These are phyloP conservation scores for Omphalotus guepiniiformis DNA, from an alignment of 768 basidiomycete genomes.

Conservation along the genomic window DNA sequence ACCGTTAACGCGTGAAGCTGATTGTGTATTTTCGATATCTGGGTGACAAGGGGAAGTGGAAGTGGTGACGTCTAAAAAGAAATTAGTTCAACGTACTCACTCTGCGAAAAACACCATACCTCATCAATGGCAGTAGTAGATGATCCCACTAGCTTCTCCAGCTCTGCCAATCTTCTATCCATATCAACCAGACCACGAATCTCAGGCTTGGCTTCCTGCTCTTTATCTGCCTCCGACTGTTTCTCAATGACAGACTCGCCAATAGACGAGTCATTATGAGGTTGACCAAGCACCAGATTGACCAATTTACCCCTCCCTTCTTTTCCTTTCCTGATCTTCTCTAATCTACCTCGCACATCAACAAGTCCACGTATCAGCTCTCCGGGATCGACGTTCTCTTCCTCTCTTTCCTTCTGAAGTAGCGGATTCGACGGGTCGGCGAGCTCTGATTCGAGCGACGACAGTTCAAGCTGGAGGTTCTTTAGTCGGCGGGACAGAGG, in stretches of 20 bases:
- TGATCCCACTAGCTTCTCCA: conserved; percentile 83
- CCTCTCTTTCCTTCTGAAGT: conserved; percentile 53
- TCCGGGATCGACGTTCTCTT: conserved; percentile 63
- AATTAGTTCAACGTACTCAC: background rate
- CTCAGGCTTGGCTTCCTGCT: conserved; percentile 28
- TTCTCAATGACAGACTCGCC: conserved; percentile 14
- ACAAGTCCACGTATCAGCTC: conserved; percentile 75
- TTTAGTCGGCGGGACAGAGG: conserved; percentile 59
- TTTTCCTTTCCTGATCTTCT: conserved; percentile 59
- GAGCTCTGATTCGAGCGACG: conserved; percentile 78
- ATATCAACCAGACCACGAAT: conserved; percentile 61
- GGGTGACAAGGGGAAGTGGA: conserved; percentile 76
- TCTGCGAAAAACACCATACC: conserved; percentile 37
- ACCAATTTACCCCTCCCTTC: conserved; percentile 66
- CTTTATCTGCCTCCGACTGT: conserved; percentile 10
- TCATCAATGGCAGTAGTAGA: conserved; percentile 78
- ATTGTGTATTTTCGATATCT: conserved; percentile 76
- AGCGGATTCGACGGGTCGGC: conserved; percentile 74
- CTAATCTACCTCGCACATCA: conserved; percentile 65
- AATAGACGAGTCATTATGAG: conserved; percentile 12
- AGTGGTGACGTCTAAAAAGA: conserved; percentile 51
- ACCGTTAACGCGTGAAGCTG: conserved; percentile 89
- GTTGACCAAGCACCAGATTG: conserved; percentile 46
- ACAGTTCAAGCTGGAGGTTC: conserved; percentile 71
- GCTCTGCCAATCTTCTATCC: conserved; percentile 77